These are phyloP conservation scores for Starmerella stigmatis DNA, from an alignment of 805 yeast genomes.

Conservation along the genomic window DNA sequence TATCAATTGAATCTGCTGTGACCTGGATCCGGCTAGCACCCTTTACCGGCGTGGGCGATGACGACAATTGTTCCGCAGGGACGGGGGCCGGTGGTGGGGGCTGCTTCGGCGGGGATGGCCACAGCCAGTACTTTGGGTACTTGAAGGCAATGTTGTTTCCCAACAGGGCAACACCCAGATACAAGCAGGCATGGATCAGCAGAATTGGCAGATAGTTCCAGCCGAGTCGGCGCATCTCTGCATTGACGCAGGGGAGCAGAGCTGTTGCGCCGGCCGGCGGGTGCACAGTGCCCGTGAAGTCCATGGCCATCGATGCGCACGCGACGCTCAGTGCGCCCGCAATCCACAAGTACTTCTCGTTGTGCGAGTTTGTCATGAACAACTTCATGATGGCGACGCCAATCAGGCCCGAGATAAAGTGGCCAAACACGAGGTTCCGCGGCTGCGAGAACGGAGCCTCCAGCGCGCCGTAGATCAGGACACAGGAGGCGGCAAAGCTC, in stretches of 20 bases:
- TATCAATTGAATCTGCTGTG: neutral
- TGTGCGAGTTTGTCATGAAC: constrained; percentile 38
- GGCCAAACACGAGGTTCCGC: constrained; percentile 47
- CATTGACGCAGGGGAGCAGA: constrained; percentile 44
- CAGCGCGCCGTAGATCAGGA: constrained; percentile 46
- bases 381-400: constrained; percentile 48
- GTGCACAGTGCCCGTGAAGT: constrained; percentile 46
- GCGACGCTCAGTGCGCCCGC: constrained; percentile 51
- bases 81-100: neutral
- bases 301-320: constrained; percentile 44
- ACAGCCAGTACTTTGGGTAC: constrained; percentile 50
- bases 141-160: constrained; percentile 43
- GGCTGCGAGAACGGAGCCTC: constrained; percentile 57
- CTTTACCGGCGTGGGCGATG: neutral
- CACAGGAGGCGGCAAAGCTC: constrained; percentile 49
- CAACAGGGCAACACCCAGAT: constrained; percentile 42
- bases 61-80: neutral
- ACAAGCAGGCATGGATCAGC: constrained; percentile 40
- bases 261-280: constrained; percentile 71
- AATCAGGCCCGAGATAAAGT: constrained; percentile 41
- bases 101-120: constrained; percentile 9
- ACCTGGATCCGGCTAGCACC: neutral
- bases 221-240: constrained; percentile 38
- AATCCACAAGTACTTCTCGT: constrained; percentile 43
- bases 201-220: constrained; percentile 59